Percentiles rank a stretch among this genome's conserved stretches.
Conservation (phyloP, 2,329 filamentous ascomycete species). For the Chaetomium strumarium region DNA sequence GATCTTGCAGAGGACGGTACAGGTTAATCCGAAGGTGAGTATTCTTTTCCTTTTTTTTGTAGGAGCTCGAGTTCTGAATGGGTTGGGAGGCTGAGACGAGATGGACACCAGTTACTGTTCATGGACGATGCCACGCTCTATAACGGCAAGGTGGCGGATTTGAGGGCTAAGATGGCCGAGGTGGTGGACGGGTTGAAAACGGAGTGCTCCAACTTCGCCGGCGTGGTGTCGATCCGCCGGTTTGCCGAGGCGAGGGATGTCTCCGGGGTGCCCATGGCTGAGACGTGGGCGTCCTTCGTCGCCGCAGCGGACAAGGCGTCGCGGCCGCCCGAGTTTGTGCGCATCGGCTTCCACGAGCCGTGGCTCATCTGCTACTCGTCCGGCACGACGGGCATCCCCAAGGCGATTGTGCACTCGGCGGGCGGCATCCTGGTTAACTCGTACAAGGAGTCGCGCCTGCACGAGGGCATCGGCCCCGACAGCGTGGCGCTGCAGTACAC, state of each 20-base stretch:
- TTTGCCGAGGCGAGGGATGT: conserved; percentile 59
- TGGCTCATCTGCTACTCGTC: conserved; percentile 74
- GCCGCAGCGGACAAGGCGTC: conserved; percentile 24
- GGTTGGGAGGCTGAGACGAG: conserved; percentile 3
- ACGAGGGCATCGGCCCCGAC: conserved; percentile 37
- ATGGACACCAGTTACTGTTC: conserved; percentile 56
- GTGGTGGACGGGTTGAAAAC: conserved; percentile 60
- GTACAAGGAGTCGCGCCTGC: conserved; percentile 53
- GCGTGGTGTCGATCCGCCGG: conserved; percentile 60
- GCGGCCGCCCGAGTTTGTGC: conserved; percentile 44
- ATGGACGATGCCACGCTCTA: conserved; percentile 77
- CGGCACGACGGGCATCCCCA: conserved; percentile 77
- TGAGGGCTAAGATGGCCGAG: conserved; percentile 65
- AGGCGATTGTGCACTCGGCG: conserved; percentile 76
- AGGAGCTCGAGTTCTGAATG: not conserved
- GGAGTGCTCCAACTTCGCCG: conserved; percentile 53
- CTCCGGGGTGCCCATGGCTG: conserved; percentile 41
- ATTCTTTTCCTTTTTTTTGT: not conserved
- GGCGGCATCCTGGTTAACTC: conserved; percentile 55
- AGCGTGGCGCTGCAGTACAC: conserved; percentile 50
- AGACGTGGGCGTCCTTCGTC: conserved; percentile 43
- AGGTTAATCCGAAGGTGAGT: conserved; percentile 63
- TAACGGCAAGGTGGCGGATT: conserved; percentile 68
- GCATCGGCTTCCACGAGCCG: conserved; percentile 65
- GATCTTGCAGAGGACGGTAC: conserved; percentile 65